Evolutionary conservation across 176 grass and related monocot species (phyloP), one percentile per base, ranked within the genome.

Genomic region (Musa troglodytarum): DNA sequence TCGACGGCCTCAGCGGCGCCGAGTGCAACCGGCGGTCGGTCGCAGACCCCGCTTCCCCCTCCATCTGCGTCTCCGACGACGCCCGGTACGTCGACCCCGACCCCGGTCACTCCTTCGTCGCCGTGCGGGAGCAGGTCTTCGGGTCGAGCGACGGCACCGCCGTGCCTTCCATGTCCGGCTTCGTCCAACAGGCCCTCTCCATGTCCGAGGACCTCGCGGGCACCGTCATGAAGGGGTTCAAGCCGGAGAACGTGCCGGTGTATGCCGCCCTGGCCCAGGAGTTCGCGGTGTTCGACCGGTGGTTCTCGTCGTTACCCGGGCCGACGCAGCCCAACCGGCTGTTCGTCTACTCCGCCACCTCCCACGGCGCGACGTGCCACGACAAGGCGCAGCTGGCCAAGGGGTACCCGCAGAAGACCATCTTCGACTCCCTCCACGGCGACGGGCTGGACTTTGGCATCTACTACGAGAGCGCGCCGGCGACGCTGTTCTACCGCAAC

Each of bases 341-440:
- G n/a, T 65, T 65, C 75, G 59, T 77, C 43, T 77, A 77, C 49
- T 77, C 75, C 13, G 75, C 75, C n/a, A 65, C 75, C n/a, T 77
- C 59, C 12, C 75, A 77, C 61, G 75, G 75, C 49, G 49, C 20
- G 6, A 65, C 49, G 2, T 51, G 49, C 10, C 58, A 77, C 58
- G 21, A 77, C 57, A 65, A 50, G 59, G 9, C 9, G 20, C 19
- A 65, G n/a, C 59, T 65, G 9, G 1, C 24, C 10, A 15, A 3
- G 12, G 75, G 75, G 8, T 77, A 52, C 20, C 75, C 75, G 20
- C 75, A 77, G 13, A 49, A 11, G 59, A 77, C 75, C 61, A 77
- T 77, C 75, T 77, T 77, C 20, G 59, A 77, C 49, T 77, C 75
- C 3, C 34, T 77, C 12, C 43, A 14, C 8, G 75, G 65, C 16